Evolutionary conservation across 768 basidiomycete genomes (phyloP), one percentile per base, ranked within the genome.

Genomic region (Mycena kentingensis): DNA sequence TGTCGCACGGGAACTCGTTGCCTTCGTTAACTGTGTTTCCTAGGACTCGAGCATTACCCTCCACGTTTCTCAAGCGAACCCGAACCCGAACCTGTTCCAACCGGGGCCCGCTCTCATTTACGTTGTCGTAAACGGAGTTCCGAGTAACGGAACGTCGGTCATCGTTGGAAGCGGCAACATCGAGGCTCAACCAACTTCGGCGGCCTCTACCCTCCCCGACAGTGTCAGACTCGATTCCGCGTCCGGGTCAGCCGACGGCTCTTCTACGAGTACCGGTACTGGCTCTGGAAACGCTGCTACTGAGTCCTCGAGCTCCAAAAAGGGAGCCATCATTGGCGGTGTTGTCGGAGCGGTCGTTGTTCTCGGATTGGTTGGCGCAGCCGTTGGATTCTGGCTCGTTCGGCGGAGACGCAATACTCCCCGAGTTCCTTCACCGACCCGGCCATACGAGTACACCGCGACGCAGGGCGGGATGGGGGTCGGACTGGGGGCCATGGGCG

Each of bases 91-190:
- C 65, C 61, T 98, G 62, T 81, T 97, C 75, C 86, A 88, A 62
- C 95, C 96, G 4, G 95, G 95, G 5, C 94, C 95, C 7, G 88
- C 82, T 1, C 74, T 94, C 57, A 54, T 95, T 54, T 97, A 83
- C 63, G 88, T 95, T 52, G 87, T 84, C 29, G 80, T 98, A 55
- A 77, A 87, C 57, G 93, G 92, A 34, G 82, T 97, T 12, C 95
- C 94, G 2, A 87, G 84, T 46, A 86, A 85, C 54, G 94, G 88
- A 2, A 80, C 82, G 11, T 80, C 79, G 67, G 78, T 95, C 49
- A 90, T 83, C 51, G 77, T 93, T 22, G 95, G 95, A 4, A 85
- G 75, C 50, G 94, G 95, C 1, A 67, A 81, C 48, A 76, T 96
- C n/a, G 90, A 83, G 43, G 69, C 68, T 2, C 95, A 97, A 66